Conservation (phyloP, 176 grass and related monocot species). For the Themeda triandra region DNA sequence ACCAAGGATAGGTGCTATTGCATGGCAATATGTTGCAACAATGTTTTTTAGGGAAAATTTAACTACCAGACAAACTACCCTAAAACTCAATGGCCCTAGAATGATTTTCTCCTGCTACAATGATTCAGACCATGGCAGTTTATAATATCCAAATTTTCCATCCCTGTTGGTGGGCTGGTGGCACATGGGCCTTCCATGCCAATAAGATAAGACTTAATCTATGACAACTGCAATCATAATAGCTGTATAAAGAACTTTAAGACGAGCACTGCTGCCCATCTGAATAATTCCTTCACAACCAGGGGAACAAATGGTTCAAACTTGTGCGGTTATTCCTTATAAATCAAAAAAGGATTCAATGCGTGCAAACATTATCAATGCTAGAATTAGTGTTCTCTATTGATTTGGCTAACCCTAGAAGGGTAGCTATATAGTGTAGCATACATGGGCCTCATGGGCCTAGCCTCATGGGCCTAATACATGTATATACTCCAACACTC, state of each 20-base stretch:
- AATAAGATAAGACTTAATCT: background rate
- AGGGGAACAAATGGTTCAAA: too few species aligned
- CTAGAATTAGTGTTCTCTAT: too few species aligned
- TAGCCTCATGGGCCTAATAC: too few species aligned
- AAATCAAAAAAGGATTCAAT: too few species aligned
- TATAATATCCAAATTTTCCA: constrained; percentile 1
- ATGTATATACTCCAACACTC: too few species aligned
- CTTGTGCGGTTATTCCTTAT: too few species aligned
- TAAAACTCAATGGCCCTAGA: background rate
- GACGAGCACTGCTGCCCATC: background rate
- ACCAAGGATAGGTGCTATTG: background rate
- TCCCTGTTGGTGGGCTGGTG: background rate
- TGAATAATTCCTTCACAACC: background rate
- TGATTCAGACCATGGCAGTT: background rate
- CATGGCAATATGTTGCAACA: background rate
- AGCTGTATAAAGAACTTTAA: background rate
- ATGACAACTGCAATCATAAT: background rate
- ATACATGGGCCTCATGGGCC: too few species aligned
- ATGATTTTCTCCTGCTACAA: background rate
- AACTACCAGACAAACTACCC: background rate
- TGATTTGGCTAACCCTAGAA: too few species aligned
- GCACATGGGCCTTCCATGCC: background rate
- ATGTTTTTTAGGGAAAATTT: background rate
- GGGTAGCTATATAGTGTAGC: too few species aligned
- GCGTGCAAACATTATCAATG: too few species aligned